Conservation (phyloP, 83 land plant species). For the Picea abies region DNA sequence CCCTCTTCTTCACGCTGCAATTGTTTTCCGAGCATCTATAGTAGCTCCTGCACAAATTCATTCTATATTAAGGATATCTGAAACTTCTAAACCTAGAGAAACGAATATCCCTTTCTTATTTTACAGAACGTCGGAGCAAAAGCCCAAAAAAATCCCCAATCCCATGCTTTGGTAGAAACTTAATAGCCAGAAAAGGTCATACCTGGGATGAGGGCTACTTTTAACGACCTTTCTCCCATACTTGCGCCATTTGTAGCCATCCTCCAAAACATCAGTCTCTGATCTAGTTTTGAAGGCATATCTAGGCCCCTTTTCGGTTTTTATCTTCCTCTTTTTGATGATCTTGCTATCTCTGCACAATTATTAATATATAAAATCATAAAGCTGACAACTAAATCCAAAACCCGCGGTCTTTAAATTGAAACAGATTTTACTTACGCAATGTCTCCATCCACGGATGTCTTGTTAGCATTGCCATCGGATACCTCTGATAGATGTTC, state of each 20-base stretch:
- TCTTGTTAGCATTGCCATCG: too few relatives aligned
- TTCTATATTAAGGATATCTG: background rate
- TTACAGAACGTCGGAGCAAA: too few relatives aligned
- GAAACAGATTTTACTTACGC: too few relatives aligned
- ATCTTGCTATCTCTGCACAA: too few relatives aligned
- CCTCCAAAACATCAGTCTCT: constrained; percentile 22
- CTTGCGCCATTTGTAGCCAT: constrained; percentile 37
- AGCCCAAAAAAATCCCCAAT: too few relatives aligned
- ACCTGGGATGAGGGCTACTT: constrained; percentile 37
- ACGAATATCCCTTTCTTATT: background rate
- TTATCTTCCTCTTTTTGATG: constrained; percentile 24
- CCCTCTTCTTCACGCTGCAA: constrained; percentile 50
- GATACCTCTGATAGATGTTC: too few relatives aligned
- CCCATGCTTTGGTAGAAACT: too few relatives aligned
- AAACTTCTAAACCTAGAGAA: background rate
- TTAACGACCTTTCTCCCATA: constrained; percentile 34
- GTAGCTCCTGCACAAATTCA: constrained; percentile 32
- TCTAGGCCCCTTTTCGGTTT: constrained; percentile 21
- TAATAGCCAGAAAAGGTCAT: too few relatives aligned
- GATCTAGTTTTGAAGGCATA: constrained; percentile 25
- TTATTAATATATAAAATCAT: too few relatives aligned
- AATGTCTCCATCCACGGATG: too few relatives aligned
- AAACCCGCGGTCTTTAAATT: too few relatives aligned
- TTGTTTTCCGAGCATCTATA: constrained; percentile 29
- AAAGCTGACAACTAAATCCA: too few relatives aligned